Base-by-base conservation (phyloP, 768 basidiomycete species). In the Tulasnella calospora region DNA sequence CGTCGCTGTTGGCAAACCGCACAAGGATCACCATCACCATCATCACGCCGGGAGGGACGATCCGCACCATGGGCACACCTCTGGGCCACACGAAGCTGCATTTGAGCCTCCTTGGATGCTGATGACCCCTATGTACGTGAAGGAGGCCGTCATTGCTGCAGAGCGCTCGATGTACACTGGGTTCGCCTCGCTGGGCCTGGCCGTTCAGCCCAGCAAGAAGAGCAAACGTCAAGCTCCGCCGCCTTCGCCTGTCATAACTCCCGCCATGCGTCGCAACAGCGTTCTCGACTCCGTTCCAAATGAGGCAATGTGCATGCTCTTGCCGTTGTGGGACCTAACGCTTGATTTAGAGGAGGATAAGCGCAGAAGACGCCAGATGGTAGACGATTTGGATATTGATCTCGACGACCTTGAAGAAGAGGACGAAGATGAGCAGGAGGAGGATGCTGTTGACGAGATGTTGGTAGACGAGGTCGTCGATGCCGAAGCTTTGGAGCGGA, bases 221-320 rank as follows among this genome's bases (percentile, higher is more conserved):
- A 44, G 33, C 73, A 55, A 74, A 23, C 61, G 61, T 67, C 61
- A 67, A 67, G 30, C 61, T 30, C 61, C 61, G 6, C 61, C 27
- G 13, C 61, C 61, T 67, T 44, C 73, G 13, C 73, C 73, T 12
- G 55, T 47, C 38, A 47, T 47, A 0, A 61, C 69, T 19, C 69
- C 77, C 30, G 70, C 41, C 8, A 44, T 69, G 67, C 46, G 57
- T 30, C 70, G 79, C 27, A 80, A 80, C 47, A 75, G 71, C 78
- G 86, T 92, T 79, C 89, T 93, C 77, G 86, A 88, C 44, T 86
- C 89, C 44, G 86, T 94, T 47, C 91, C 91, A 0, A 84, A 88
- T 7, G 92, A 94, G 19, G 89, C 89, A 33, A 85, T 94, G 74
- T 93, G 91, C 83, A 94, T 95, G 94, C 87, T 94, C 35, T 86